A percentile compares a stretch with the other conserved stretches of the same genome.
Evolutionary conservation across 495 filamentous ascomycete species (phyloP).

Genomic region (Platismatia glauca): DNA sequence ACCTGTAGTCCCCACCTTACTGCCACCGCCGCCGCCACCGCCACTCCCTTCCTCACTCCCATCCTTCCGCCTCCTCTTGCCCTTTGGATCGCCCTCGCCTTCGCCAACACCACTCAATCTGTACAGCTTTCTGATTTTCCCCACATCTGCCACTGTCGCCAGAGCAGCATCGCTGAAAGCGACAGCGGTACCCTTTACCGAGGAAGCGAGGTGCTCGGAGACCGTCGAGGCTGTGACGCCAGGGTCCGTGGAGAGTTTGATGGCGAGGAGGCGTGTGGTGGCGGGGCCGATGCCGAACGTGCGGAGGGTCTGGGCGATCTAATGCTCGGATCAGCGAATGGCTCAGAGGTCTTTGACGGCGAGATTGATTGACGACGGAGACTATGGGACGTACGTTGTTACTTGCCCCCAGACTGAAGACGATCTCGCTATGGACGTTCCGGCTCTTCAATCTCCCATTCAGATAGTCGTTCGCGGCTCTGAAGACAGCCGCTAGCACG

Average conservation of each 20-base stretch:
- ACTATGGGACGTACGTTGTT: slow-evolving; percentile 73
- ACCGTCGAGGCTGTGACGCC: slow-evolving; percentile 19
- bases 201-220: slow-evolving; percentile 18
- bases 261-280: slow-evolving; percentile 60
- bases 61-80: slow-evolving; percentile 12
- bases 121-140: slow-evolving; percentile 72
- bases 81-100: not conserved
- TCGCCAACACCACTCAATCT: slow-evolving; percentile 40
- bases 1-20: not conserved
- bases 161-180: slow-evolving; percentile 58
- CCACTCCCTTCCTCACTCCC: slow-evolving; percentile 17
- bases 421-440: slow-evolving; percentile 90
- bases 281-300: slow-evolving; percentile 69
- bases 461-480: slow-evolving; percentile 60
- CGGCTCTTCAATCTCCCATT: slow-evolving; percentile 58
- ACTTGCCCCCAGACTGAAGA: slow-evolving; percentile 69
- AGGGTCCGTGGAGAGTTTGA: slow-evolving; percentile 53
- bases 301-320: slow-evolving; percentile 89
- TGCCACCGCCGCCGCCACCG: slow-evolving; percentile 2
- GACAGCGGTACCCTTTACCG: slow-evolving; percentile 53
- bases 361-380: too few relatives aligned
- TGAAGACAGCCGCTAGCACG: slow-evolving; percentile 65
- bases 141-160: slow-evolving; percentile 49
- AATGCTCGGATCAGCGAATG: not conserved
- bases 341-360: not conserved